A percentile compares a stretch with the other conserved stretches of the same genome.
Evolutionary conservation across 1,284 basidiomycete species (phyloP).

Genomic region (Cutaneotrichosporon cutaneum): DNA sequence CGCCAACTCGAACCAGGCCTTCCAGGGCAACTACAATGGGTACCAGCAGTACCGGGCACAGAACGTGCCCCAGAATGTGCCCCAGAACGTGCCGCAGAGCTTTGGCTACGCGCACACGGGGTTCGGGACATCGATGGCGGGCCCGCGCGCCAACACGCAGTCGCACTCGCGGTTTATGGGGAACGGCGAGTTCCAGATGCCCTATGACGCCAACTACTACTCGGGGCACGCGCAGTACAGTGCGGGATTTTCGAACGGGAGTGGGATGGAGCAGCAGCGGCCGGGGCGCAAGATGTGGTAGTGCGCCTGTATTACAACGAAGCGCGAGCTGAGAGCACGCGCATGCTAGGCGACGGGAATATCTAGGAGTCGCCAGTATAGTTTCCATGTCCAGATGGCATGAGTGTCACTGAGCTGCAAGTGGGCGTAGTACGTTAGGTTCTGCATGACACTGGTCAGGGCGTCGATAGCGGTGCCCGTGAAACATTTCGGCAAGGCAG

Average conservation of each 20-base stretch:
- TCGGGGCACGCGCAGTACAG: not conserved
- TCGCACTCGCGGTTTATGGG: conserved; percentile 5
- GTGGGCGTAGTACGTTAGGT: not conserved
- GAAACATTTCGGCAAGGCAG: too few species aligned
- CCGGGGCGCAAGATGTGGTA: conserved; percentile 10
- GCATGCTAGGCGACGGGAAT: not conserved
- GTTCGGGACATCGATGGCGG: conserved; percentile 26
- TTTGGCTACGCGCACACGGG: conserved; percentile 20
- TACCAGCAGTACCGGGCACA: conserved; percentile 18
- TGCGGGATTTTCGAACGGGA: not conserved
- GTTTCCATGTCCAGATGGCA: not conserved
- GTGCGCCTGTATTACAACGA: not conserved
- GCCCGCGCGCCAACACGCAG: conserved; percentile 4
- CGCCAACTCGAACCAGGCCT: conserved; percentile 1
- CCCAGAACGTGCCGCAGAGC: too few species aligned
- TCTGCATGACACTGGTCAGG: too few species aligned
- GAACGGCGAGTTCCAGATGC: not conserved
- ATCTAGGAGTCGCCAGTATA: not conserved
- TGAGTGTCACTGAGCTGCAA: not conserved
- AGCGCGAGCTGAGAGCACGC: not conserved
- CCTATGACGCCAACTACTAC: conserved; percentile 3
- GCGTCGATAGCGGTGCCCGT: too few species aligned
- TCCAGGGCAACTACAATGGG: conserved; percentile 16
- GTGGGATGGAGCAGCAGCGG: not conserved
- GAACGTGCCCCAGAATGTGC: too few species aligned